phyloP scores from a whole-genome alignment of 352 stramenopile genomes.

The Globisporangium lucens region DNA sequence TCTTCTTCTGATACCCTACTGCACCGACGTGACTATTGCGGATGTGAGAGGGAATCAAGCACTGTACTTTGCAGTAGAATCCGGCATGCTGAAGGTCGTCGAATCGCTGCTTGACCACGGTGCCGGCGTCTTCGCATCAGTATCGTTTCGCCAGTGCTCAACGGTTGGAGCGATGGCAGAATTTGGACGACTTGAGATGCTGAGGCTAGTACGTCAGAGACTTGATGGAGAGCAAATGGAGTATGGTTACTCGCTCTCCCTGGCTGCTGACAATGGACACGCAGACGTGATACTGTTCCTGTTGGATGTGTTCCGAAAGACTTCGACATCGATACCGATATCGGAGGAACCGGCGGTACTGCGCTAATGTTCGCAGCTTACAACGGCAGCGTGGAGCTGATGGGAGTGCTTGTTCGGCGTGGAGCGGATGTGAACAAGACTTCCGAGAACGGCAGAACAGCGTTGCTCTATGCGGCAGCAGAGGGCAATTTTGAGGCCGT shows the following conservation, averaged over 20 bases:
- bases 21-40: background rate
- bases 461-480: background rate
- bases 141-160: background rate
- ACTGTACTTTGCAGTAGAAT: background rate
- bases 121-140: background rate
- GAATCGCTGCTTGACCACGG: background rate
- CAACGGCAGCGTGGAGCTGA: background rate
- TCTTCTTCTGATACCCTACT: background rate
- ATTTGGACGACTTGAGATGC: background rate
- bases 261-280: constrained; percentile 1
- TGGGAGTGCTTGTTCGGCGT: background rate
- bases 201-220: background rate
- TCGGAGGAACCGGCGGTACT: background rate
- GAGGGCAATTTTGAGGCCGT: background rate
- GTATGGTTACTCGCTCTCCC: background rate
- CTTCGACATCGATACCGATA: background rate
- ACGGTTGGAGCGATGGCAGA: background rate
- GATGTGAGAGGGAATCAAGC: background rate
- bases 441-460: background rate
- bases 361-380: background rate
- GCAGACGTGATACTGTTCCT: background rate
- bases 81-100: background rate
- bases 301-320: background rate
- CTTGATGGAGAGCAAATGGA: background rate
- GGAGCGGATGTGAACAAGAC: background rate